Evolutionary conservation across 768 basidiomycete genomes (phyloP), one percentile per base, ranked within the genome.

Genomic region (Paxillus ammoniavirescens): DNA sequence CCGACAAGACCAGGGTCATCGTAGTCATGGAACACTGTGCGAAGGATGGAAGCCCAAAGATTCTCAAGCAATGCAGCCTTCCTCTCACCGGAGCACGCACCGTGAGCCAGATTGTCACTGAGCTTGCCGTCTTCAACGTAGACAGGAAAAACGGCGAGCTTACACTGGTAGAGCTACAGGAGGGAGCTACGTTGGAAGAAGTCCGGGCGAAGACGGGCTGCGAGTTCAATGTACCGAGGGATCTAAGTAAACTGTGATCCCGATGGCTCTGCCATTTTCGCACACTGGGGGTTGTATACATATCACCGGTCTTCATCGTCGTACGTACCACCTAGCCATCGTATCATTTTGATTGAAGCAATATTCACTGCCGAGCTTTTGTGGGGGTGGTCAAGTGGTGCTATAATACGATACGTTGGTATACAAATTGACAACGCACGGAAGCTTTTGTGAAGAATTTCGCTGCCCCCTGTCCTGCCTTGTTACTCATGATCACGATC

Each of bases 101-200:
- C 30, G 91, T 97, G 55, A 93, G 91, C 74, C 85, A 85, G 55
- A 94, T 98, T 65, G 85, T 98, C 72, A 97, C 95, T 1, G 95
- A 98, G 64, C 81, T 97, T 18, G 88, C 84, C 15, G 93, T 93
- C 30, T 98, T 98, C 70, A 79, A 89, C 44, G 91, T 97, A 36
- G 89, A 98, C 72, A 79, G 93, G 42, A 72, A 72, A 47, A 81
- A 77, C 41, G 91, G 93, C 14, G 77, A 76, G 60, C 75, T 98
- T 70, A 82, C 80, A 49, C 73, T 98, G 65, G 83, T 77, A 42
- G 95, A 97, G 69, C 61, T 94, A 42, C 91, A 91, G n/a, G 82
- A 87, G 57, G 94, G 93, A 2, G 84, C 87, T 26, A 84, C 84
- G 1, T 65, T 96, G 48, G 91, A 93, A 26, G 91, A 95, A 64